Base-by-base conservation (phyloP, 441 rosid species). In the Jatropha podagrica region DNA sequence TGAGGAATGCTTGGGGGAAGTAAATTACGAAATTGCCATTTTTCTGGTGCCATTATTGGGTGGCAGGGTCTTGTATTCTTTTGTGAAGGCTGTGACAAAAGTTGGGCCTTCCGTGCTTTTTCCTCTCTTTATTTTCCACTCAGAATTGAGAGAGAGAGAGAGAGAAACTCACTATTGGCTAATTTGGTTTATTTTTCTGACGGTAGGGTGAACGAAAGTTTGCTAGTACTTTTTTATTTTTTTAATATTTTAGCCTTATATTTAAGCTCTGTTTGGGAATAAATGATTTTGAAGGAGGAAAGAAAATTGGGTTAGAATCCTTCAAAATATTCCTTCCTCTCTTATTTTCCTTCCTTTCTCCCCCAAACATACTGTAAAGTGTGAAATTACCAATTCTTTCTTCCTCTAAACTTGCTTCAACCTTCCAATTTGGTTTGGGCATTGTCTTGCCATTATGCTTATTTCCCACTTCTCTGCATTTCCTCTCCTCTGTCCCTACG, bases 21-120 rank as follows among this genome's bases (percentile, higher is more conserved):
- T 15, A 52, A 77, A 61, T 77, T 74, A 86, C 89, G 0, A 77
- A 59, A 79, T 26, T 82, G 77, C 86, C 87, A 76, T 69, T 77
- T 15, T 0, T 46, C 7, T 73, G 67, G 20, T 40, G 56, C 74
- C 55, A 79, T 68, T 77, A 76, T 77, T 78, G 72, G 56, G 46
- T 52, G 56, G 46, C 77, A 13, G 66, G 23, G 66, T 10, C 62
- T 42, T 69, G 76, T 41, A 17, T 42, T 61, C 71, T 20, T 70
- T 2, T 15, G 48, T 65, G 48, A 49, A 48, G 40, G 66, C 65
- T 48, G 84, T 71, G 76, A 44, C 74, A 74, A 74, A 75, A 69
- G 83, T 32, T 62, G 77, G 55, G 72, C 49, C 63, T 71, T 68
- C 65, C 44, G 27, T 71, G 27, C n/a, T 60, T 63, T 78, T 54